Evolutionary conservation across 2,329 filamentous ascomycete species (phyloP).

Genomic region (Fusarium robinianum): DNA sequence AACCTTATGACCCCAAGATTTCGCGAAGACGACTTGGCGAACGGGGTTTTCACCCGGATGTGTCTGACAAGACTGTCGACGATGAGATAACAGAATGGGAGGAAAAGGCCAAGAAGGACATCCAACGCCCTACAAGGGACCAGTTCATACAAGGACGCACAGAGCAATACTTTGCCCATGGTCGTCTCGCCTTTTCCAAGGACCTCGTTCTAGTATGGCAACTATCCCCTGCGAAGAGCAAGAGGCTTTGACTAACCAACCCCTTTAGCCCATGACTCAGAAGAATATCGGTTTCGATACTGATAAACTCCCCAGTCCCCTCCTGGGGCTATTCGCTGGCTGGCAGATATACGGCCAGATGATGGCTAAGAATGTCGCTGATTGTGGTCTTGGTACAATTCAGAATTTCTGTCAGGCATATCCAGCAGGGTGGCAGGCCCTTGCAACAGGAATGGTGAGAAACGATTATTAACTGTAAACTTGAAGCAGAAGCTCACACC

Average conservation of each 20-base stretch:
- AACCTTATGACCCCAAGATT: background rate
- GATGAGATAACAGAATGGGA: background rate
- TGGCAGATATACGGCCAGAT: slow-evolving; percentile 11
- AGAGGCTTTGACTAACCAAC: slow-evolving; percentile 2
- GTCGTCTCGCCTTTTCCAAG: too few species aligned
- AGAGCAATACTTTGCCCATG: too few species aligned
- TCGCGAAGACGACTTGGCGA: background rate
- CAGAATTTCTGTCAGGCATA: slow-evolving; percentile 28
- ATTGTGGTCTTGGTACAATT: slow-evolving; percentile 32
- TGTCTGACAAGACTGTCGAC: background rate
- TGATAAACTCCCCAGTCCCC: background rate
- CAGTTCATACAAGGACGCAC: background rate
- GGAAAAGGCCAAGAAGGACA: background rate
- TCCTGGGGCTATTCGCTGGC: slow-evolving; percentile 13
- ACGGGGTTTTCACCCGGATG: background rate
- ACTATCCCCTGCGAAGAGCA: too few species aligned
- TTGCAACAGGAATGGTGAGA: slow-evolving; percentile 35
- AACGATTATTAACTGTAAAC: background rate
- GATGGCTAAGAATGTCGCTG: slow-evolving; percentile 20
- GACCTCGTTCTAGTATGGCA: background rate
- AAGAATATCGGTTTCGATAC: background rate
- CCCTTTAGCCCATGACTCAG: background rate
- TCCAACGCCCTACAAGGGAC: background rate
- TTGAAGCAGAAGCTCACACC: background rate
- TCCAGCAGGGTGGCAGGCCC: slow-evolving; percentile 28